Evolutionary conservation across 192 early-diverging fungal species (phyloP), one percentile per base, ranked within the genome.

Genomic region (Backusella mclennaniae): DNA sequence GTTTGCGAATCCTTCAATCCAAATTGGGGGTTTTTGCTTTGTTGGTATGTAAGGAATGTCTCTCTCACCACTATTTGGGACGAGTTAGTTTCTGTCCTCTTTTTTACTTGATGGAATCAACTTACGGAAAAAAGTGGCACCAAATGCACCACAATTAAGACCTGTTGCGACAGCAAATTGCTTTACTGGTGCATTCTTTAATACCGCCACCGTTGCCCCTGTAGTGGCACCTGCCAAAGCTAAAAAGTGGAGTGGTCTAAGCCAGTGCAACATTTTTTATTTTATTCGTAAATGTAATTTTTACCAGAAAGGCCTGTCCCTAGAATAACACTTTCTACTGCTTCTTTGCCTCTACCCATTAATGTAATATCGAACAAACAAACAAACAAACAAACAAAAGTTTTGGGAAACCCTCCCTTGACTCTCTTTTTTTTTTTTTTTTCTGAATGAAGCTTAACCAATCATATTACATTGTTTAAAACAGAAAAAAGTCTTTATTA

Each of bases 1-100:
- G 91, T 90, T 70, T 89, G 85, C 23, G 88, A 90, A 29, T 85
- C 81, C n/a, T 84, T 89, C 15, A 91, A 77, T 36, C 89, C 84
- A 52, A 82, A 85, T 2, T 81, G 73, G 15, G 84, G 79, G 70
- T 87, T 89, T 66, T 89, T 86, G 33, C 63, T 74, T 29, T 80
- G 76, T 44, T 91, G 90, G 67, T 89, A 89, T 14, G 78, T 71
- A n/a, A 93, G 83, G 19, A 91, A 86, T 3, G 88, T 74, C 69
- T 93, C 90, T 15, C 92, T 86, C 29, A 86, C 83, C 31, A 85
- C 87, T 89, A 69, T 19, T 19, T 35, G 21, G 31, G 44, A 21
- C 0, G 2, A 21, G 14, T 17, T 56, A 6, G 26, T 26, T 12
- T 35, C 56, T 11, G 23, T 31, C 33, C 33, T 33, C 3, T 3